Conservation (phyloP, 257 asterid species). For the Ajuga chamaepitys region DNA sequence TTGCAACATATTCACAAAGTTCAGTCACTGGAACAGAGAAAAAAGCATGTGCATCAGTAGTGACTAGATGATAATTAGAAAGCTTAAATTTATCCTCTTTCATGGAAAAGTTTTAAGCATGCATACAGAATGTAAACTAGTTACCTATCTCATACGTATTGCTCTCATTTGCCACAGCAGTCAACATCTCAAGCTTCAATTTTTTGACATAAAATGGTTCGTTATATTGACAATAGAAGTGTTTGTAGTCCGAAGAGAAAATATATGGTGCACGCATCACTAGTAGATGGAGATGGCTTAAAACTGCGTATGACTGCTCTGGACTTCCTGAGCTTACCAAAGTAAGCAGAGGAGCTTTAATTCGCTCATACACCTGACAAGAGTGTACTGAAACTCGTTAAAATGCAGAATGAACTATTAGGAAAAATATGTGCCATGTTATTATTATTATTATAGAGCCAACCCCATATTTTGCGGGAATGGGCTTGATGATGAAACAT, state of each 20-base stretch:
- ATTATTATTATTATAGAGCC: not conserved
- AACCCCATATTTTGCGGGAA: not conserved
- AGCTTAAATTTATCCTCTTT: constrained; percentile 7
- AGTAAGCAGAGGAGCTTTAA: constrained; percentile 98
- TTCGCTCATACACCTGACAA: constrained; percentile 90
- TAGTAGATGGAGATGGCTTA: constrained; percentile 91
- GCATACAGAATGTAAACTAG: constrained; percentile 4
- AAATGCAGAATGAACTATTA: not conserved
- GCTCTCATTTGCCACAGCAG: constrained; percentile 98
- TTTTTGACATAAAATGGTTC: constrained; percentile 97
- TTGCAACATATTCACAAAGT: constrained; percentile 98
- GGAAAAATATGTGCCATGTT: constrained; percentile 2
- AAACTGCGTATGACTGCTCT: constrained; percentile 91
- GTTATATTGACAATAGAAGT: constrained; percentile 96
- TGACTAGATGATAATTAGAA: constrained; percentile 9
- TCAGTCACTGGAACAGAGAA: constrained; percentile 70
- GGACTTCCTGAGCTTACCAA: constrained; percentile 98
- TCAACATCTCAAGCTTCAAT: constrained; percentile 97
- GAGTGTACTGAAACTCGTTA: not conserved
- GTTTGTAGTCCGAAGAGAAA: constrained; percentile 93
- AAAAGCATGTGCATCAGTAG: constrained; percentile 19
- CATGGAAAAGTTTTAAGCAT: constrained; percentile 11
- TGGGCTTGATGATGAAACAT: not conserved
- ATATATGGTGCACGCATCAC: constrained; percentile 98
- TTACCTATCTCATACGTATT: constrained; percentile 96